Conservation (phyloP, 352 stramenopile genomes). For the Phytopythium montanum region DNA sequence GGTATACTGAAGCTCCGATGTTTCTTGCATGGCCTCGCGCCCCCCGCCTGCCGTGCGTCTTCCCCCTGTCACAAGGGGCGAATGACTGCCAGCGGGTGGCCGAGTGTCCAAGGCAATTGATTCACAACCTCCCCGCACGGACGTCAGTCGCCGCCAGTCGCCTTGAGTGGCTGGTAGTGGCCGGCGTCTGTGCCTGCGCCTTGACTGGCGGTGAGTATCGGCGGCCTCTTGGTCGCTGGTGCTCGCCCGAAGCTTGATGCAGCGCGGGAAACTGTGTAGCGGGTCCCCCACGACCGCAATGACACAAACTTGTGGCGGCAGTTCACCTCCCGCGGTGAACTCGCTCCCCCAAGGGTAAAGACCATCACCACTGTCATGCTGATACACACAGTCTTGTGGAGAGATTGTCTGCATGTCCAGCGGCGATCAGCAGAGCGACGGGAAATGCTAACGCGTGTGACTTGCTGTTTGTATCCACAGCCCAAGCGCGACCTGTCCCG, state of each 20-base stretch:
- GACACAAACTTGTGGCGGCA: constrained; percentile 90
- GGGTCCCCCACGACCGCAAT: constrained; percentile 89
- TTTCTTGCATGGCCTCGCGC: not conserved
- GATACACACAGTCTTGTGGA: constrained; percentile 9
- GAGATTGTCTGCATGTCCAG: not conserved
- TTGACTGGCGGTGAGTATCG: not conserved
- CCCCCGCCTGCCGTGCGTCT: not conserved
- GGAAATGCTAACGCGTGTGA: constrained; percentile 3
- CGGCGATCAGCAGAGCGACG: not conserved
- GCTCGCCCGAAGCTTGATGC: constrained; percentile 9
- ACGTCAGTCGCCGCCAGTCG: not conserved
- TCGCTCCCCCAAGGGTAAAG: constrained; percentile 82
- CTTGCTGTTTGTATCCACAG: constrained; percentile 46
- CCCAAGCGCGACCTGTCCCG: constrained; percentile 96
- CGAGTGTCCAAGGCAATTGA: not conserved
- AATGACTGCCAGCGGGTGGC: not conserved
- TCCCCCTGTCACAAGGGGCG: not conserved
- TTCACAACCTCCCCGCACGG: constrained; percentile 7
- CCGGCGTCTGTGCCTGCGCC: not conserved
- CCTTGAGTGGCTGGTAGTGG: not conserved
- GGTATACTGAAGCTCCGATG: constrained; percentile 61
- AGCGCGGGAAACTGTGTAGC: constrained; percentile 56
- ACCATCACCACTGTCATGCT: constrained; percentile 26
- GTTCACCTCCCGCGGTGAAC: constrained; percentile 35
- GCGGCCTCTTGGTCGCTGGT: not conserved